Base-by-base conservation (phyloP, 1,139 yeast species). In the Suhomyces kunorum region DNA sequence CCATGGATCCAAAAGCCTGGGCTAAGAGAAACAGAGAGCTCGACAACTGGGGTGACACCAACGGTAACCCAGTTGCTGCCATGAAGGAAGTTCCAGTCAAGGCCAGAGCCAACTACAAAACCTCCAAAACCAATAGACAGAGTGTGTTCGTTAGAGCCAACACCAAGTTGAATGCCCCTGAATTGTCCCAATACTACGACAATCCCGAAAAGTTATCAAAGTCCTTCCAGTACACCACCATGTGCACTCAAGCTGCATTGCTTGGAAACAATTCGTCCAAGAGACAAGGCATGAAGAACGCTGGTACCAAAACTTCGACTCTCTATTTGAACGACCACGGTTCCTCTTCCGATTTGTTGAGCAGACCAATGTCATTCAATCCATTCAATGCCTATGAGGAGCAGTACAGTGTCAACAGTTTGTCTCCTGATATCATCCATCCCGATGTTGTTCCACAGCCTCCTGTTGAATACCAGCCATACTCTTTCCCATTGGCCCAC, bases 381-480 rank as follows among this genome's bases (percentile, higher is more conserved):
- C 77, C 71, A 25, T 73, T 71, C 50, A 80, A 71, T 25, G 61
- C 66, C 3, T 49, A 56, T 29, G 73, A 68, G 22, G 78, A 72
- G 23, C 55, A 64, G 25, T 47, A 39, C 16, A 44, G 49, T 3
- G 63, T 76, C 16, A 68, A 66, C 36, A 74, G 81, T n/a, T 68
- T 86, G 48, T 80, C 84, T 24, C 80, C 87, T 8, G 84, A 83
- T 47, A 67, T 86, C 18, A 83, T 90, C 39, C 94, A 80, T 51
- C 80, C 85, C 1, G 82, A 81, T 54, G 83, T 75, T 39, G 79
- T 83, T 15, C 80, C 95, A 2, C 98, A 90, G 62, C 98, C 98
- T 3, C 95, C 96, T 1, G 78, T 82, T 14, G 87, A 79, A 49
- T 89, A 81, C 66, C 90, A 85, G 66, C 98, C 98, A 6, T 88